Evolutionary conservation across 805 yeast species (phyloP).

Genomic region (Wickerhamiella azyma): DNA sequence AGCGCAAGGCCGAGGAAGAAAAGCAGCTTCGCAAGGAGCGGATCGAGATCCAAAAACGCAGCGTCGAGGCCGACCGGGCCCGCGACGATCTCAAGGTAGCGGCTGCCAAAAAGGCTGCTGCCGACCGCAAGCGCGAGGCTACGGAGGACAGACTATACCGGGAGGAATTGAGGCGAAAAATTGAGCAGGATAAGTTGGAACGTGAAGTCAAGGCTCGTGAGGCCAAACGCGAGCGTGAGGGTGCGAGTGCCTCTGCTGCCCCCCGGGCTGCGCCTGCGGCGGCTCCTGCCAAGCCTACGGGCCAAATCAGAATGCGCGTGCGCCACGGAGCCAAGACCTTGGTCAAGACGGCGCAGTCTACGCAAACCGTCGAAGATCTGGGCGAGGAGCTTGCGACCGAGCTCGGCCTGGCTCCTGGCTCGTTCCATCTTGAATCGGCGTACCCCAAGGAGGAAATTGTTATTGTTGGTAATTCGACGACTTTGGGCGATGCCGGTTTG

Average conservation of each 20-base stretch:
- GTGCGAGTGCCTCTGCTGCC: neutral
- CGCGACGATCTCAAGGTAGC: slow-evolving; percentile 23
- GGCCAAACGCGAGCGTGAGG: slow-evolving; percentile 8
- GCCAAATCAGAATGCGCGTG: slow-evolving; percentile 17
- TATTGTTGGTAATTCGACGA: slow-evolving; percentile 17
- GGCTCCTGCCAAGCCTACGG: slow-evolving; percentile 11
- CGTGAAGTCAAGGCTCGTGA: slow-evolving; percentile 17
- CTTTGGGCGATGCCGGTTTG: slow-evolving; percentile 23
- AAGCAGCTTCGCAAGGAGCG: slow-evolving; percentile 23
- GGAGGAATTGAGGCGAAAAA: slow-evolving; percentile 22
- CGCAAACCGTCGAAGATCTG: slow-evolving; percentile 21
- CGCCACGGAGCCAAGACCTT: slow-evolving; percentile 18
- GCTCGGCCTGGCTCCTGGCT: slow-evolving; percentile 13
- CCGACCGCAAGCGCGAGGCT: slow-evolving; percentile 21
- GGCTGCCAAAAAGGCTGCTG: slow-evolving; percentile 23
- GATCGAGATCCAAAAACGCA: slow-evolving; percentile 20
- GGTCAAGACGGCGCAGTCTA: slow-evolving; percentile 20
- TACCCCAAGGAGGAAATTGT: slow-evolving; percentile 22
- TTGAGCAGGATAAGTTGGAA: slow-evolving; percentile 26
- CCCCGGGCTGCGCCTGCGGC: slow-evolving; percentile 2
- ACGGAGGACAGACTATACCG: slow-evolving; percentile 23
- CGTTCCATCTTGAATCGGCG: slow-evolving; percentile 20
- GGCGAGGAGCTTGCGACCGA: slow-evolving; percentile 19
- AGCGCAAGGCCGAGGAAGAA: slow-evolving; percentile 23
- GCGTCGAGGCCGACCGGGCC: slow-evolving; percentile 19